Percentiles rank a stretch among this genome's conserved stretches.
These are phyloP conservation scores for Ceratocystis variospora DNA, from an alignment of 2,329 filamentous ascomycete genomes.

Conservation along the genomic window DNA sequence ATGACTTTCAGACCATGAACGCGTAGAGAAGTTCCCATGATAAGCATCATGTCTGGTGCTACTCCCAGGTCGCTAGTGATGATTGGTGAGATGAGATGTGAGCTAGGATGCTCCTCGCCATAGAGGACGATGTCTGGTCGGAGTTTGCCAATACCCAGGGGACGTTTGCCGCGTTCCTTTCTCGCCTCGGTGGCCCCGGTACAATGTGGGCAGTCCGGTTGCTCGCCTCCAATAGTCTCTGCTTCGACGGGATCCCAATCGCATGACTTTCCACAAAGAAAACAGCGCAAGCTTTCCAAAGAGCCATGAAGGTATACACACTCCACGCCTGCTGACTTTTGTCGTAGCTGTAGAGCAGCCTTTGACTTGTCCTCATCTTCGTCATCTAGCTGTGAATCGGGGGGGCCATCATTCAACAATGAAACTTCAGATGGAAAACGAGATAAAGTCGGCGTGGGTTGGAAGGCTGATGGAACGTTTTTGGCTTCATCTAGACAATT, in stretches of 20 bases:
- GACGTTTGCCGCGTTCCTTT: conserved; percentile 51
- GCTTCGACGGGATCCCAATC: conserved; percentile 46
- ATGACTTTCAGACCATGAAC: conserved; percentile 60
- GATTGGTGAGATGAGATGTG: conserved; percentile 53
- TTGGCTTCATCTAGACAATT: conserved; percentile 3
- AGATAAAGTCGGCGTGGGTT: conserved; percentile 8
- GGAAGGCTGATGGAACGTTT: conserved; percentile 3
- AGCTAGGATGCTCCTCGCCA: conserved; percentile 57
- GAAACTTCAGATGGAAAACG: conserved; percentile 13
- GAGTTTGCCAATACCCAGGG: conserved; percentile 52
- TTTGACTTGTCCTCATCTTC: conserved; percentile 12
- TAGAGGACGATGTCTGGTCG: conserved; percentile 62
- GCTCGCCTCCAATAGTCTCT: conserved; percentile 47
- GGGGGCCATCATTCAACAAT: not conserved
- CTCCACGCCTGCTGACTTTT: conserved; percentile 35
- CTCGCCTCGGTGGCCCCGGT: conserved; percentile 47
- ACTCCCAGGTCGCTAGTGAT: conserved; percentile 53
- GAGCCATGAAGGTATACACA: conserved; percentile 62
- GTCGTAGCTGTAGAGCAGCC: not conserved
- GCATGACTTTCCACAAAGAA: conserved; percentile 43
- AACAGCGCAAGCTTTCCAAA: conserved; percentile 50
- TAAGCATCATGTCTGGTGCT: conserved; percentile 52
- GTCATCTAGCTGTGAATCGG: not conserved
- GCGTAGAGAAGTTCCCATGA: conserved; percentile 56
- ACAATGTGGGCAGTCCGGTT: conserved; percentile 55